Evolutionary conservation across 2,329 filamentous ascomycete species (phyloP), one percentile per base, ranked within the genome.

Genomic region (Ascochyta koolunga): DNA sequence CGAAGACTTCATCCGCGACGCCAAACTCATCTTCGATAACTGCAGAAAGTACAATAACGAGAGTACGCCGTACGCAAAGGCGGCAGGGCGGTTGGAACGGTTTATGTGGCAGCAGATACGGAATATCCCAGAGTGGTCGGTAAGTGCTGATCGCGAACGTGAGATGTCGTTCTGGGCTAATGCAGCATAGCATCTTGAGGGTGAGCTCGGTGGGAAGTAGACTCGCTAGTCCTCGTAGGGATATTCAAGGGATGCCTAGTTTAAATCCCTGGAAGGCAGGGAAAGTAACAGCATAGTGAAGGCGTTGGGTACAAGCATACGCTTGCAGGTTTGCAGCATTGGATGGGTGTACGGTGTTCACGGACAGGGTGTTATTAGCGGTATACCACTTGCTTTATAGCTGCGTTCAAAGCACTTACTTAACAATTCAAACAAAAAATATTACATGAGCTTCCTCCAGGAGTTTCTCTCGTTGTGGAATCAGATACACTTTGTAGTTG

Each of bases 1-100:
- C 0, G 92, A 98, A 70, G 95, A 98, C 67, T 97, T 99, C 66
- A 87, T 93, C 77, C 85, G 83, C 59, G 95, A 99, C 72, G 90
- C 93, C 9, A 88, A 87, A 70, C 84, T 98, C 67, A 87, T 99
- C 62, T 97, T 96, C 68, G 86, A 93, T 73, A 99, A 99, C 74
- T 99, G 95, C 75, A 87, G 93, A 62, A 89, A 90, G 70, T 99
- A 98, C 80, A 99, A 99, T 71, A 96, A 93, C 66, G 93, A 97
- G 78, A 96, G 82, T 37, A 99, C 93, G 0, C 89, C 91, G 0
- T 99, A 99, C 73, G 91, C 92, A 21, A 99, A 99, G 79, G 91
- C 89, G 51, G 95, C 95, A 35, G 96, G 91, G 72, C 95, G 95
- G 71, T 81, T 99, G 36, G 95, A 89, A 71, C 96, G 95, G 76